A percentile compares a stretch with the other conserved stretches of the same genome.
Conservation (phyloP, 2,329 filamentous ascomycete species). For the Microsporum canis region DNA sequence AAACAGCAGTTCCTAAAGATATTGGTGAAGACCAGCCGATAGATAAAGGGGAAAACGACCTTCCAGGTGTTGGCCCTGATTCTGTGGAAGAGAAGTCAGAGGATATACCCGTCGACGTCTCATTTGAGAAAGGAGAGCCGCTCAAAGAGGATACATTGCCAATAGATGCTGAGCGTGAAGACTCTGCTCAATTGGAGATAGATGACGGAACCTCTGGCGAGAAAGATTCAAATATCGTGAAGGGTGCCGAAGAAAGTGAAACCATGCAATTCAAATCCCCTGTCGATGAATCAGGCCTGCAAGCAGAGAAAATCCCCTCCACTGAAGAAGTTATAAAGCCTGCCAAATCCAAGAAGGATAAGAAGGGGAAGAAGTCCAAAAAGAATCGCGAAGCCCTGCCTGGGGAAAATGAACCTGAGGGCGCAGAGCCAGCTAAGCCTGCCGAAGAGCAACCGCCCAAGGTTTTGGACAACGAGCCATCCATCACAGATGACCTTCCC, state of each 20-base stretch:
- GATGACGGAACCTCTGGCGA: not conserved
- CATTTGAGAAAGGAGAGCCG: not conserved
- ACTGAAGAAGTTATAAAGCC: not conserved
- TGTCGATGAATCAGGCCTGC: not conserved
- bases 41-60: not conserved
- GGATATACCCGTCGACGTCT: not conserved
- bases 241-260: not conserved
- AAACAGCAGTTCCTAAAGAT: conserved; percentile 1
- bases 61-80: not conserved
- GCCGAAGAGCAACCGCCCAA: not conserved
- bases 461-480: not conserved
- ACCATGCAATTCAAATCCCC: not conserved
- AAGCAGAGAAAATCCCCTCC: not conserved
- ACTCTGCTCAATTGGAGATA: too few species aligned
- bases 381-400: not conserved
- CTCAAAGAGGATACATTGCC: not conserved
- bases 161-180: not conserved
- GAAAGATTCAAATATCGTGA: not conserved
- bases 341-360: not conserved
- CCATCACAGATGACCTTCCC: not conserved
- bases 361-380: conserved; percentile 7
- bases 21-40: not conserved
- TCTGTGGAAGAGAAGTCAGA: not conserved
- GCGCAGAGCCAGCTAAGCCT: not conserved
- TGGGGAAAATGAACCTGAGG: not conserved